Evolutionary conservation across 768 basidiomycete genomes (phyloP).

Genomic region (Sporobolomyces roseus): DNA sequence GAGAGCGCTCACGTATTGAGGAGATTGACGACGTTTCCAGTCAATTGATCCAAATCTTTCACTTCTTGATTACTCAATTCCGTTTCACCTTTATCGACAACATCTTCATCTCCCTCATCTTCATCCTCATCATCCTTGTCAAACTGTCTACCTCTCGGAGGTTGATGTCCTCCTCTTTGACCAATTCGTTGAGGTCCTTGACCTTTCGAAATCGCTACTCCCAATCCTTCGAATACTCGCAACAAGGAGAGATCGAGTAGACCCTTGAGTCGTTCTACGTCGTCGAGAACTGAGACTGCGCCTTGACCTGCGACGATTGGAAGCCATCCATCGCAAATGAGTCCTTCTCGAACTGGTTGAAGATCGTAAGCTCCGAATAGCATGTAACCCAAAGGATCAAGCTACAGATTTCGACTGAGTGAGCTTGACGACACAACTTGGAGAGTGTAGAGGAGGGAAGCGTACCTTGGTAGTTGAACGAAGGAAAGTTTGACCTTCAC

Average conservation of each 20-base stretch:
- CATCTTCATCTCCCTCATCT: constrained; percentile 38
- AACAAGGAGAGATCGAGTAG: constrained; percentile 79
- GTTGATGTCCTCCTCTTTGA: constrained; percentile 3
- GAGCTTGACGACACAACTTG: neutral
- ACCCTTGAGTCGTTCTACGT: constrained; percentile 73
- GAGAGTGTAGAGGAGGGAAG: too few species aligned
- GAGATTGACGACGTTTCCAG: constrained; percentile 36
- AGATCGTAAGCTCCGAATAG: constrained; percentile 84
- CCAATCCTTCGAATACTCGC: constrained; percentile 82
- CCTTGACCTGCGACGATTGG: constrained; percentile 57
- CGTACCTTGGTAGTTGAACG: constrained; percentile 60
- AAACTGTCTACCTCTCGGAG: constrained; percentile 24
- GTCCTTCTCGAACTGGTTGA: constrained; percentile 63
- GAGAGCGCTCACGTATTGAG: constrained; percentile 29
- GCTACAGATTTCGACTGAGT: constrained; percentile 52
- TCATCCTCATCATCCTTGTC: constrained; percentile 41
- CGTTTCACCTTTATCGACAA: constrained; percentile 30
- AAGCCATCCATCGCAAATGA: constrained; percentile 87
- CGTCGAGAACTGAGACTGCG: constrained; percentile 69
- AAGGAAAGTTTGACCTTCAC: constrained; percentile 59
- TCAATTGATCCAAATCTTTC: constrained; percentile 39
- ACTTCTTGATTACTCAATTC: constrained; percentile 35
- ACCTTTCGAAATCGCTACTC: constrained; percentile 27
- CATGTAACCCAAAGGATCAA: constrained; percentile 84
- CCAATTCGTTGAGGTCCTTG: neutral